Evolutionary conservation across 805 yeast genomes (phyloP).

Genomic region (Wickerhamomyces rabaulensis): DNA sequence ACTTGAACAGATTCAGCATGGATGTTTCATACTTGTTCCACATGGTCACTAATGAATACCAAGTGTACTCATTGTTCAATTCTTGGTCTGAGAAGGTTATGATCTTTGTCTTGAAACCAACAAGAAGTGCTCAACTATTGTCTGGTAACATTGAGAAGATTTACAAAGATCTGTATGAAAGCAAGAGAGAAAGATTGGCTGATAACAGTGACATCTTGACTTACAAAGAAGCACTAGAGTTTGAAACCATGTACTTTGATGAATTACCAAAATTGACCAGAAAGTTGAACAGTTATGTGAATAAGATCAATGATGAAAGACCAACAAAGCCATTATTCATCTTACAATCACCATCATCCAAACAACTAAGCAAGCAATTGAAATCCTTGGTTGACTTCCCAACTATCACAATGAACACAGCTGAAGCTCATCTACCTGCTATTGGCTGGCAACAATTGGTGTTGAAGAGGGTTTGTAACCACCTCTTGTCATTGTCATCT

Average conservation of each 20-base stretch:
- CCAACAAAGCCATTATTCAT: slow-evolving; percentile 61
- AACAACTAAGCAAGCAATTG: slow-evolving; percentile 41
- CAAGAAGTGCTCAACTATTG: slow-evolving; percentile 58
- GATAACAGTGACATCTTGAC: slow-evolving; percentile 42
- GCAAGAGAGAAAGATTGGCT: slow-evolving; percentile 41
- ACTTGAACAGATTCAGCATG: slow-evolving; percentile 50
- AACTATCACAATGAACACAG: slow-evolving; percentile 50
- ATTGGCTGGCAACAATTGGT: slow-evolving; percentile 77
- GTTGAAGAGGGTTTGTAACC: slow-evolving; percentile 60
- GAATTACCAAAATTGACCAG: slow-evolving; percentile 52
- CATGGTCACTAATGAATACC: slow-evolving; percentile 67
- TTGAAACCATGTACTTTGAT: slow-evolving; percentile 50
- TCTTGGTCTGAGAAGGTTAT: slow-evolving; percentile 51
- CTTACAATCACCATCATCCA: slow-evolving; percentile 65
- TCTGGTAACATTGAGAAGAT: slow-evolving; percentile 48
- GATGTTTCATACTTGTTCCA: slow-evolving; percentile 65
- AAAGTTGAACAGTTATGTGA: slow-evolving; percentile 47
- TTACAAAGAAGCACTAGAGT: slow-evolving; percentile 46
- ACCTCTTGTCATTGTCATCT: slow-evolving; percentile 64
- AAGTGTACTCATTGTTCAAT: slow-evolving; percentile 62
- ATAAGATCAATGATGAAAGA: slow-evolving; percentile 57
- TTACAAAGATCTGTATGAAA: slow-evolving; percentile 47
- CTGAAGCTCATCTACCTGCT: slow-evolving; percentile 61
- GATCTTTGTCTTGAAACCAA: slow-evolving; percentile 63
- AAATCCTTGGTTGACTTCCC: slow-evolving; percentile 54